Percentiles rank a stretch among this genome's conserved stretches.
Conservation (phyloP, 169 alveolate genomes). For the Cryptosporidium muris region DNA sequence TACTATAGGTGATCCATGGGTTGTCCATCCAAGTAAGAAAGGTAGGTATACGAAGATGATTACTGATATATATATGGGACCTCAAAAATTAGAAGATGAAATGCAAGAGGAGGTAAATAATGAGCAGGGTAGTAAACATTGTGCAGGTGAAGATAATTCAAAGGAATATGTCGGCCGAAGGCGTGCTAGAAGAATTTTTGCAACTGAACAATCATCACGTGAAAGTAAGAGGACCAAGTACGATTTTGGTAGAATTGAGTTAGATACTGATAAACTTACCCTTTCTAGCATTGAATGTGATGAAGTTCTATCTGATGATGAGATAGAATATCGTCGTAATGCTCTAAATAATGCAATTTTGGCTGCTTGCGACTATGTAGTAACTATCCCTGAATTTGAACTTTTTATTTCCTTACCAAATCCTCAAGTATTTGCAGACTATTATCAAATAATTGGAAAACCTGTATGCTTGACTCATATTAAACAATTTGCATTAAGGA, state of each 20-base stretch:
- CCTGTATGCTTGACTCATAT: constrained; percentile 67
- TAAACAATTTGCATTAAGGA: constrained; percentile 44
- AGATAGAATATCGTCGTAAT: constrained; percentile 47
- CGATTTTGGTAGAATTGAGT: not conserved
- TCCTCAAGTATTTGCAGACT: constrained; percentile 38
- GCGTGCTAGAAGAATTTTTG: not conserved
- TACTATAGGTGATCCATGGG: constrained; percentile 70
- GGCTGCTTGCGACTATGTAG: constrained; percentile 41
- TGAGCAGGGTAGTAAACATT: not conserved
- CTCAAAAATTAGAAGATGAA: not conserved
- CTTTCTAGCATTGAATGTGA: not conserved
- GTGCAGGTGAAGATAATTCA: too few relatives aligned
- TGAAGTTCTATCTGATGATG: constrained; percentile 56
- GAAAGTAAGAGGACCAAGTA: not conserved
- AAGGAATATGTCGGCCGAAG: too few relatives aligned
- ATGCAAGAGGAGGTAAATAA: not conserved
- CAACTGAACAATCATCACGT: not conserved
- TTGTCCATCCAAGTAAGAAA: constrained; percentile 44
- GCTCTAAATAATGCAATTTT: constrained; percentile 39
- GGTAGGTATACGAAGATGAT: not conserved
- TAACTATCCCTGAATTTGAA: constrained; percentile 58
- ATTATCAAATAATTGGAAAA: constrained; percentile 44
- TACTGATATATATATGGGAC: too few relatives aligned
- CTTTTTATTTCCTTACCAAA: constrained; percentile 45
- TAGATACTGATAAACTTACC: constrained; percentile 2